Evolutionary conservation across 768 basidiomycete genomes (phyloP), one percentile per base, ranked within the genome.

Genomic region (Clitopilus hobsonii): DNA sequence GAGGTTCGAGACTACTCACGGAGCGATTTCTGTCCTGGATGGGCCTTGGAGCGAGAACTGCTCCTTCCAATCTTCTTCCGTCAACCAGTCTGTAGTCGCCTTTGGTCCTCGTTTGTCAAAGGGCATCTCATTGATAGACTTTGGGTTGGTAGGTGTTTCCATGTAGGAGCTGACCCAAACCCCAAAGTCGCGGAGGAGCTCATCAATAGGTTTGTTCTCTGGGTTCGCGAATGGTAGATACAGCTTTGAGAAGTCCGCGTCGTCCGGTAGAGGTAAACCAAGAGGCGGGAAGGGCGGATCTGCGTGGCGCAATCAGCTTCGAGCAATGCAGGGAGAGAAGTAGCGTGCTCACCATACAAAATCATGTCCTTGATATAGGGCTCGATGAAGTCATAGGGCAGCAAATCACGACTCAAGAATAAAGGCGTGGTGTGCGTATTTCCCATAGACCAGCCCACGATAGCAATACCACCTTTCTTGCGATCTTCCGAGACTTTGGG

Each of bases 391-490:
- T 56, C 50, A 48, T 69, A 66, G 0, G 63, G 57, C 18, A 75
- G 54, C 7, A 65, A 52, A 2, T 51, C 48, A 4, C 61, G 60
- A 48, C 70, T 60, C 0, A 62, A 64, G 27, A 75, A 64, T 5
- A 74, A 54, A 20, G 69, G 26, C 51, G 73, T 63, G 3, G 61
- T 55, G 1, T 65, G 64, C 13, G 65, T 61, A 8, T 55, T 59
- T 1, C 74, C 76, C 53, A 69, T 63, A 2, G 74, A 74, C 75
- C 76, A 77, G 8, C 74, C 74, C 58, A 73, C 45, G 6, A 75
- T 53, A 2, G 67, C 64, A n/a, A 75, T 53, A 1, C 76, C 76
- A 1, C 75, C 74, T 0, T 41, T 49, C 25, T 57, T 65, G 10
- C 65, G 56, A 47, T 75, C 64, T 2, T 41, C 49, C 26, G 48